Evolutionary conservation across 2,329 filamentous ascomycete genomes (phyloP), one percentile per base, ranked within the genome.

Genomic region (Cladosporium phlei): DNA sequence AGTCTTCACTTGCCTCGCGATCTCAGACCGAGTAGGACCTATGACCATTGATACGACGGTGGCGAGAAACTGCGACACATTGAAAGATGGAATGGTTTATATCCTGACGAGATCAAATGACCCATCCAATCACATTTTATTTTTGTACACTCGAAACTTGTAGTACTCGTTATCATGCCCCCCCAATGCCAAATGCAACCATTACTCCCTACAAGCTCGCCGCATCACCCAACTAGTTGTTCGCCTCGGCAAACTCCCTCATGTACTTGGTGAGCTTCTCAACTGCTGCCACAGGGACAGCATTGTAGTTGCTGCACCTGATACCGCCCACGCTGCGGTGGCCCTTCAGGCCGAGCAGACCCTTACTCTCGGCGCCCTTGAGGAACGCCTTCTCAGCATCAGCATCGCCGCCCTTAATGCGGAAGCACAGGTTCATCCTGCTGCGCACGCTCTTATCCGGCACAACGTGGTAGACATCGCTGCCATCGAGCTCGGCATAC

Each of bases 381-480:
- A 97, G 66, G 69, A 97, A 97, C 0, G 75, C 75, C 67, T 88
- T 87, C 66, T 97, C 90, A 10, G 78, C 82, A 34, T 59, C 59
- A 42, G 83, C 80, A 49, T 81, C 71, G 32, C 83, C 79, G 34
- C 75, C 78, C 38, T 73, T 73, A 14, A 95, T 77, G 12, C 89
- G 75, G 76, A 96, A 96, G 75, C 89, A 96, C 49, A 97, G 86
- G 69, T 97, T 97, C 86, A 97, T 95, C 46, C 88, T 76, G 58
- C 87, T 95, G 47, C 90, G 84, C 3, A 78, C 85, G 17, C 72
- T 72, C 69, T 85, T 86, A 56, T 85, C 77, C 0, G 89, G 88
- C 0, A 96, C 82, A 24, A 96, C 78, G 43, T 72, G 75, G 70
- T 94, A 97, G n/a, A 85, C 69, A 0, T 82, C 71, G 57, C 86